Conservation (phyloP, 768 basidiomycete species). For the Termitomyces sp. region DNA sequence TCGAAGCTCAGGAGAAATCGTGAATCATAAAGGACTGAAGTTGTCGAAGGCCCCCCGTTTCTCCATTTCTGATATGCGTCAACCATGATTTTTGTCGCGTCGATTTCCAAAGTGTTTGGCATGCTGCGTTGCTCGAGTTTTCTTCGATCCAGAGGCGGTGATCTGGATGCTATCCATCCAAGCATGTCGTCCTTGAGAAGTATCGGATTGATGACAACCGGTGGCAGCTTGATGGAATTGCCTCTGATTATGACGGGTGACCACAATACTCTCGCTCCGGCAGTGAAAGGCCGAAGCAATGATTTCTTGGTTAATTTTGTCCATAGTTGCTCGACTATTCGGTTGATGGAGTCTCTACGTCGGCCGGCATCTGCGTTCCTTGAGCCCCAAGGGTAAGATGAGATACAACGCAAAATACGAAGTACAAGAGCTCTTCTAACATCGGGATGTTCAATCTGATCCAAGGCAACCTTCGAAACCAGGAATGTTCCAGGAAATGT, state of each 20-base stretch:
- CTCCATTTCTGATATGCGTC: conserved; percentile 14
- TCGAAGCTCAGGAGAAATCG: conserved; percentile 57
- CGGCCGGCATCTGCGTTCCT: conserved; percentile 58
- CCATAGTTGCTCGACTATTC: conserved; percentile 51
- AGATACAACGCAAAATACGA: conserved; percentile 65
- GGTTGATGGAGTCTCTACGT: conserved; percentile 37
- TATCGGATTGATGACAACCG: conserved; percentile 6
- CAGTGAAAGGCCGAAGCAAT: conserved; percentile 35
- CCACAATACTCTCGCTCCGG: conserved; percentile 66
- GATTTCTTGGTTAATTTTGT: conserved; percentile 21
- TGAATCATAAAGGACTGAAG: conserved; percentile 57
- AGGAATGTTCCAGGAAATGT: conserved; percentile 51
- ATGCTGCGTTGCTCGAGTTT: conserved; percentile 22
- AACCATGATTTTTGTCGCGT: conserved; percentile 34
- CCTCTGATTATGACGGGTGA: conserved; percentile 41
- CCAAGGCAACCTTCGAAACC: conserved; percentile 33
- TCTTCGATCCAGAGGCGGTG: conserved; percentile 40
- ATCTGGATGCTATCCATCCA: conserved; percentile 64
- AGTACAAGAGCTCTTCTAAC: conserved; percentile 41
- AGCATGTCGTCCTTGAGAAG: conserved; percentile 17
- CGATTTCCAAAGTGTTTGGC: conserved; percentile 27
- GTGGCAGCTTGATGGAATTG: conserved; percentile 18
- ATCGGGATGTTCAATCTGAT: conserved; percentile 27
- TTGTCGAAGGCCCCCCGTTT: conserved; percentile 12
- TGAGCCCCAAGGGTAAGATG: conserved; percentile 76